Conservation (phyloP, 768 basidiomycete genomes). For the Vararia minispora region DNA sequence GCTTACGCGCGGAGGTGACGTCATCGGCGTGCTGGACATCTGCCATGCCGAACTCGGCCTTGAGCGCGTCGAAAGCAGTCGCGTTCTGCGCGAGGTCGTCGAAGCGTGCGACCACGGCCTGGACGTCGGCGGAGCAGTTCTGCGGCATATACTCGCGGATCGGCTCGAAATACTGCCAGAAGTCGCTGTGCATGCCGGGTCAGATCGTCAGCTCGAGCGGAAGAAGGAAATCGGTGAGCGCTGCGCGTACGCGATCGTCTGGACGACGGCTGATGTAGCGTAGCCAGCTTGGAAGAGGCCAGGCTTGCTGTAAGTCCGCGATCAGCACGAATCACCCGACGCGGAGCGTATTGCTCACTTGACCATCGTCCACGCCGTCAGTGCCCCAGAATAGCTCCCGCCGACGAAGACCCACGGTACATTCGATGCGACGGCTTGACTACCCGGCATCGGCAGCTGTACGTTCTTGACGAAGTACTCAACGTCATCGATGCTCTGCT, state of each 20-base stretch:
- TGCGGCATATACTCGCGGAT: slow-evolving; percentile 53
- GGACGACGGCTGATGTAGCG: slow-evolving; percentile 54
- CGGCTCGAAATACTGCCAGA: slow-evolving; percentile 67
- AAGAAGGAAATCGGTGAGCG: background rate
- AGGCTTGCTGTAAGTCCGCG: slow-evolving; percentile 33
- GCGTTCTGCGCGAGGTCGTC: too few relatives aligned
- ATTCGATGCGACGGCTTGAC: slow-evolving; percentile 45
- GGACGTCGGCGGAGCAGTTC: slow-evolving; percentile 67
- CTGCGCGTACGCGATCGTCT: slow-evolving; percentile 34
- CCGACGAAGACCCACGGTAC: slow-evolving; percentile 33
- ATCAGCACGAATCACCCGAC: background rate
- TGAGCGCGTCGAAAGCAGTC: slow-evolving; percentile 44
- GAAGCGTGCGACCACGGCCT: slow-evolving; percentile 49
- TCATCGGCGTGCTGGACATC: slow-evolving; percentile 52
- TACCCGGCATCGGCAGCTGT: slow-evolving; percentile 54
- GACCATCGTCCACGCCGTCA: slow-evolving; percentile 58
- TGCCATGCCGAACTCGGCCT: slow-evolving; percentile 48
- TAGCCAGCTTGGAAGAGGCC: slow-evolving; percentile 54
- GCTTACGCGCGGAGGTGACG: slow-evolving; percentile 45
- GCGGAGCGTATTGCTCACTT: slow-evolving; percentile 31
- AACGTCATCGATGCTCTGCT: slow-evolving; percentile 66
- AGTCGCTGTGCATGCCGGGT: slow-evolving; percentile 30
- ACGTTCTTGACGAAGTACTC: slow-evolving; percentile 61
- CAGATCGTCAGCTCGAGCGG: too few relatives aligned
- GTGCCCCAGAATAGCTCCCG: slow-evolving; percentile 32